Evolutionary conservation across 371 early-diverging fungal genomes (phyloP), one percentile per base, ranked within the genome.

Genomic region (Paraphysoderma sedebokerense): DNA sequence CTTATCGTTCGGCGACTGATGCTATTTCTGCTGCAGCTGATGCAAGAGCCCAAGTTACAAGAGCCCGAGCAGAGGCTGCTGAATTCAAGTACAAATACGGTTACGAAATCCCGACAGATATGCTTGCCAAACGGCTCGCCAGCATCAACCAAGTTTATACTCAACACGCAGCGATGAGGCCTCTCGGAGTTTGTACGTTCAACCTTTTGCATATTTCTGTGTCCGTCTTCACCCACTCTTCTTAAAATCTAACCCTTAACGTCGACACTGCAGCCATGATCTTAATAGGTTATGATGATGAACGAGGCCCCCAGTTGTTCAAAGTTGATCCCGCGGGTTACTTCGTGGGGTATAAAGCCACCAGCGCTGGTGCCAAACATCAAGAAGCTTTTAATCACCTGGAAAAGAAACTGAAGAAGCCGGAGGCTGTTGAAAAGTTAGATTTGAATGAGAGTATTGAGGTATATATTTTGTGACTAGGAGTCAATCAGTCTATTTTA

Each of bases 241-340:
- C n/a, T 19, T 13, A 38, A n/a, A n/a, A 22, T 33, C 35, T 39
- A 39, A 35, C 12, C 41, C 15, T 17, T 32, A 24, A 23, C 33
- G 22, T 38, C 17, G 38, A 8, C 46, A 22, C 33, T 12, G 9
- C 58, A 83, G 87, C 98, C 41, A 89, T 96, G 88, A 92, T 92
- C 47, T 62, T 98, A 51, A 83, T 93, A 53, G 95, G 92, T 30
- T 74, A 81, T 61, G 98, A 98, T 58, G 88, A 85, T 48, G 98
- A 98, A 65, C 68, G 72, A 38, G 96, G 95, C 31, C 92, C 96
- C 29, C 89, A 89, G 60, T 70, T 98, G 42, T 98, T 81, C 78
- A 96, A 98, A 64, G 80, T 82, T 48, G 97, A 98, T 60, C 98
- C 98, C 34, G 93, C 98, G 40, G 98, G 98, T 30, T 92, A 92